phyloP scores from a whole-genome alignment of 1,284 basidiomycete genomes.

The Malassezia japonica region DNA sequence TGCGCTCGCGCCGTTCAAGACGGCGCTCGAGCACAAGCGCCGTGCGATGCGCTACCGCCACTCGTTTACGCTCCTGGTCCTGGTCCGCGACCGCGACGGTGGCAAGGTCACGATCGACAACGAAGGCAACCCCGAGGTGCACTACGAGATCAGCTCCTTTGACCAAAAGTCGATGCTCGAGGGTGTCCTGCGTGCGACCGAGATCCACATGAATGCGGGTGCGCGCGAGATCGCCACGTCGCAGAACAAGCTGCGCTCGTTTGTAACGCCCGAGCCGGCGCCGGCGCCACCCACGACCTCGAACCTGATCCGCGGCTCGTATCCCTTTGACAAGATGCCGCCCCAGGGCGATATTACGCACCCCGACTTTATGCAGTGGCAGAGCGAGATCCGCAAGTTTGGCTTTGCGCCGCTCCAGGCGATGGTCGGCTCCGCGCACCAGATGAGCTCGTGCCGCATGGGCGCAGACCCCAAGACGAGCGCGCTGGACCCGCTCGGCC shows the following conservation, averaged over 20 bases:
- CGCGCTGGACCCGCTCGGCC: constrained; percentile 49
- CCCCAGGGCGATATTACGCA: constrained; percentile 28
- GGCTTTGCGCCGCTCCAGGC: constrained; percentile 27
- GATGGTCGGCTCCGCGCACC: constrained; percentile 37
- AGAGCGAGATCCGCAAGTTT: constrained; percentile 29
- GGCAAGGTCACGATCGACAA: constrained; percentile 49
- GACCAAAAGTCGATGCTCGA: constrained; percentile 48
- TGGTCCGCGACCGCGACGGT: constrained; percentile 42
- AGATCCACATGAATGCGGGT: constrained; percentile 50
- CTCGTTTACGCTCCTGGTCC: constrained; percentile 42
- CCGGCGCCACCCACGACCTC: constrained; percentile 11
- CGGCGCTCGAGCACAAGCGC: constrained; percentile 48
- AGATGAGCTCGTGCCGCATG: constrained; percentile 52
- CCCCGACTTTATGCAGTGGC: constrained; percentile 39
- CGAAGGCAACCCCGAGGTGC: constrained; percentile 45
- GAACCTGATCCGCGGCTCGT: constrained; percentile 26
- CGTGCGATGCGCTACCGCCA: constrained; percentile 45
- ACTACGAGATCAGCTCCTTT: constrained; percentile 49
- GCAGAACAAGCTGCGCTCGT: constrained; percentile 40
- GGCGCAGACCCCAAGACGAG: constrained; percentile 41
- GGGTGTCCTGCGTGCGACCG: constrained; percentile 48
- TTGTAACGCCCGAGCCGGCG: constrained; percentile 4
- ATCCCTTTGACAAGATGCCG: constrained; percentile 27
- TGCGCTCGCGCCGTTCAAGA: constrained; percentile 45
- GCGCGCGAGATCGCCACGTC: constrained; percentile 49